Percentiles rank a stretch among this genome's conserved stretches.
phyloP scores from a whole-genome alignment of 345 rosid species.

The Gossypium herbaceum region DNA sequence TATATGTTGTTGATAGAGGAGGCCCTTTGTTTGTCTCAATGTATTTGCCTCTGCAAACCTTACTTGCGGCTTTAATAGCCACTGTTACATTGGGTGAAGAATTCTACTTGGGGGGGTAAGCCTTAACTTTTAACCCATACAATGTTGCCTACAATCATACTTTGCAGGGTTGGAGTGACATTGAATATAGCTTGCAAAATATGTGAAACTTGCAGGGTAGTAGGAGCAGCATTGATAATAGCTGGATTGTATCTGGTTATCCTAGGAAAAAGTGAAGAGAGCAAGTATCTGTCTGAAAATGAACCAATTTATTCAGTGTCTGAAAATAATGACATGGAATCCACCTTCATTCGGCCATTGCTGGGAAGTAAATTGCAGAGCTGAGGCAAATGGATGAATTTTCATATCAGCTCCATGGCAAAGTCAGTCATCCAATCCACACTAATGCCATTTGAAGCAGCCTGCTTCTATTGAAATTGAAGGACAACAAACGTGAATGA shows the following conservation, averaged over 20 bases:
- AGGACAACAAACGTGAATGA: no score
- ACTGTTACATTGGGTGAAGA: slow-evolving; percentile 54
- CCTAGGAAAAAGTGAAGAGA: slow-evolving; percentile 57
- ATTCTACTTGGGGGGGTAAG: slow-evolving; percentile 62
- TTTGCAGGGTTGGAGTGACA: background rate
- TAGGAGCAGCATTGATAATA: slow-evolving; percentile 55
- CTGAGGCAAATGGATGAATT: background rate
- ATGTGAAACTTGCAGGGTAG: slow-evolving; percentile 31
- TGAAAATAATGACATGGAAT: slow-evolving; percentile 14
- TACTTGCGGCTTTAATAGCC: slow-evolving; percentile 57
- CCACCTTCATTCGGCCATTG: slow-evolving; percentile 33
- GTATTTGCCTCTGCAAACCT: slow-evolving; percentile 54
- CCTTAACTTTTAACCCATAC: background rate
- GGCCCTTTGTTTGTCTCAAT: slow-evolving; percentile 68
- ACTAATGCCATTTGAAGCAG: background rate
- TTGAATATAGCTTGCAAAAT: background rate
- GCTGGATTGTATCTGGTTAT: slow-evolving; percentile 56
- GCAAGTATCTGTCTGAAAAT: slow-evolving; percentile 23
- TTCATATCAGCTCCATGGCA: background rate
- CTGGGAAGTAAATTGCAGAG: slow-evolving; percentile 7
- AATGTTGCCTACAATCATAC: background rate
- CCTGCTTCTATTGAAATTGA: background rate
- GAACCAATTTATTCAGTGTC: slow-evolving; percentile 6
- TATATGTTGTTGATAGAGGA: slow-evolving; percentile 55
- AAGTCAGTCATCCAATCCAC: background rate